Conservation (phyloP, 2,329 filamentous ascomycete species). For the Didymella segeticola region DNA sequence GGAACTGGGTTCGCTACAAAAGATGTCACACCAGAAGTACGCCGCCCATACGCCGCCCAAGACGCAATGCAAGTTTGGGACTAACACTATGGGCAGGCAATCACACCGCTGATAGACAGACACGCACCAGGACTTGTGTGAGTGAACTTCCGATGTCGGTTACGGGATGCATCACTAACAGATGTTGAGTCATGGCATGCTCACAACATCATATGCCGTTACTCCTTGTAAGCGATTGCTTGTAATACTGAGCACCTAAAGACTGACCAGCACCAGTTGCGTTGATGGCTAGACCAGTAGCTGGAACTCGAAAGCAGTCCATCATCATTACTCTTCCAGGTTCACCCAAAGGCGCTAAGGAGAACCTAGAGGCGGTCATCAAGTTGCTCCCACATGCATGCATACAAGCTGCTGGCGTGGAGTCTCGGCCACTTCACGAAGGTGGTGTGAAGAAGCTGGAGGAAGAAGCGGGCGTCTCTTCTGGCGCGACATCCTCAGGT, state of each 20-base stretch:
- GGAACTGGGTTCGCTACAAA: slow-evolving; percentile 89
- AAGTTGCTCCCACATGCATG: slow-evolving; percentile 97
- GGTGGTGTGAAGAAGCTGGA: slow-evolving; percentile 87
- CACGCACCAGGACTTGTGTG: slow-evolving; percentile 86
- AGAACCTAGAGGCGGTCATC: slow-evolving; percentile 88
- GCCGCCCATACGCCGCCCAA: slow-evolving; percentile 44
- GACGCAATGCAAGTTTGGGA: neutral
- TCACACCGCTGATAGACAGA: slow-evolving; percentile 79
- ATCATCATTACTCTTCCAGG: slow-evolving; percentile 90
- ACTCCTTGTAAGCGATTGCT: slow-evolving; percentile 78
- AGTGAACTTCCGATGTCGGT: slow-evolving; percentile 29
- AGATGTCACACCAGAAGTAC: slow-evolving; percentile 89
- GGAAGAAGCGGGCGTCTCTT: slow-evolving; percentile 70
- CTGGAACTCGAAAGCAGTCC: slow-evolving; percentile 81
- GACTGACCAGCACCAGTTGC: slow-evolving; percentile 68
- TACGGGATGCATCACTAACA: slow-evolving; percentile 20
- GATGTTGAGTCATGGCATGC: slow-evolving; percentile 78
- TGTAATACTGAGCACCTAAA: neutral
- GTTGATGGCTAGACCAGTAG: slow-evolving; percentile 93
- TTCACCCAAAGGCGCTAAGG: slow-evolving; percentile 91
- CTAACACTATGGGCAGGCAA: slow-evolving; percentile 62
- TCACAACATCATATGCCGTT: slow-evolving; percentile 80
- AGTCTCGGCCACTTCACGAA: slow-evolving; percentile 79
- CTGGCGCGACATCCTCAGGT: slow-evolving; percentile 29
- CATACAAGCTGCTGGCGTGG: slow-evolving; percentile 79